Evolutionary conservation across 2,329 filamentous ascomycete species (phyloP).

Genomic region (Zopfia rhizophila): DNA sequence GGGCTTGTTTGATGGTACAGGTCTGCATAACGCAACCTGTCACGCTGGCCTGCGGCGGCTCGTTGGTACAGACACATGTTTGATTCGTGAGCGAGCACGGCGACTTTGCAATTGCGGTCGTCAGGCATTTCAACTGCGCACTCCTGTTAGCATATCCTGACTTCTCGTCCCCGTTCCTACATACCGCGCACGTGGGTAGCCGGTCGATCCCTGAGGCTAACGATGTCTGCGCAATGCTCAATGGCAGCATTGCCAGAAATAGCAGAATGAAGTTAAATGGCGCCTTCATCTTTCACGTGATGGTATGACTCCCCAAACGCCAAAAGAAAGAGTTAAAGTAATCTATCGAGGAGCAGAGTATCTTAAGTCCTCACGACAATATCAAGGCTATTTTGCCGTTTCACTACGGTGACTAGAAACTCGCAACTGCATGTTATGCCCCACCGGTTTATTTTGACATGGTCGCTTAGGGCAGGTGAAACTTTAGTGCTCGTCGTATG

Average conservation of each 20-base stretch:
- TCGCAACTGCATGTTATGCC: no score
- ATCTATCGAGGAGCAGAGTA: no score
- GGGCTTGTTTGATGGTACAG: conserved; percentile 28
- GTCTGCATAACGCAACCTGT: conserved; percentile 23
- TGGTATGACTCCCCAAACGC: no score
- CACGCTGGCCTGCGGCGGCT: conserved; percentile 20
- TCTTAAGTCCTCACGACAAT: no score
- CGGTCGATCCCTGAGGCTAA: conserved; percentile 20
- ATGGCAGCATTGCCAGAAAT: conserved; percentile 19
- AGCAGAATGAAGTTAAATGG: conserved; percentile 16
- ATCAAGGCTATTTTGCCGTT: no score
- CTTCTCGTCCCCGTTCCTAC: conserved; percentile 4
- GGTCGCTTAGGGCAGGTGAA: no score
- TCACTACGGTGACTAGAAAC: no score
- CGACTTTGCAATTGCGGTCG: conserved; percentile 18
- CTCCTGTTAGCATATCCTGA: not conserved
- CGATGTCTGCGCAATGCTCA: conserved; percentile 6
- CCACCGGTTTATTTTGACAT: no score
- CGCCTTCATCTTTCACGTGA: no score
- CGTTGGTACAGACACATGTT: conserved; percentile 27
- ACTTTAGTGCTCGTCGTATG: no score
- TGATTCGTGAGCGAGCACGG: conserved; percentile 23
- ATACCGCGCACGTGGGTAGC: conserved; percentile 33
- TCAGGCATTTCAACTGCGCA: conserved; percentile 24
- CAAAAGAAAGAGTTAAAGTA: no score